Evolutionary conservation across 2,329 filamentous ascomycete species (phyloP).

Genomic region (Dactylonectria macrodidyma): DNA sequence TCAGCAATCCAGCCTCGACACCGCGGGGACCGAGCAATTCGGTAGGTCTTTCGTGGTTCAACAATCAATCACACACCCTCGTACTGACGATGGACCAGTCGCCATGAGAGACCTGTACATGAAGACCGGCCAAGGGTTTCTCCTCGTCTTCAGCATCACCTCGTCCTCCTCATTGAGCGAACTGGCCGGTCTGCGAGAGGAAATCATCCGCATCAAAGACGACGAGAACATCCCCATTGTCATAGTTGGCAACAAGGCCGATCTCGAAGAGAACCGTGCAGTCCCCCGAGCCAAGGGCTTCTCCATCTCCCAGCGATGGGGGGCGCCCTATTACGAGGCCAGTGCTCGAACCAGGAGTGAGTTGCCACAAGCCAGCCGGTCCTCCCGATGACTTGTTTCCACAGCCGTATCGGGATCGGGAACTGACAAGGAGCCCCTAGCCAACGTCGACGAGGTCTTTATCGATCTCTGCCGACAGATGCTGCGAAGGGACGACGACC

Average conservation of each 20-base stretch:
- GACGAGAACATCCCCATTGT: conserved; percentile 89
- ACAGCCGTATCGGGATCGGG: conserved; percentile 30
- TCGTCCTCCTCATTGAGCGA: conserved; percentile 87
- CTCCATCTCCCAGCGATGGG: conserved; percentile 88
- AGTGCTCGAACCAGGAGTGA: conserved; percentile 82
- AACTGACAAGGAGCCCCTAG: conserved; percentile 54
- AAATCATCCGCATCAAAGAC: conserved; percentile 93
- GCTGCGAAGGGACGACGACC: conserved; percentile 78
- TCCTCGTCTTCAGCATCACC: conserved; percentile 93
- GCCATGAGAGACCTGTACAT: conserved; percentile 88
- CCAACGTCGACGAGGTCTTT: conserved; percentile 94
- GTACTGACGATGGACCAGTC: conserved; percentile 57
- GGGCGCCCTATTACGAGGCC: conserved; percentile 91
- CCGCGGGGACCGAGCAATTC: conserved; percentile 93
- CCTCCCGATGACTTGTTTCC: conserved; percentile 16
- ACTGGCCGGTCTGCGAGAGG: conserved; percentile 84
- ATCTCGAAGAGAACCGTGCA: conserved; percentile 87
- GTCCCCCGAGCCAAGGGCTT: conserved; percentile 87
- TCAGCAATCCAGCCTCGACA: conserved; percentile 76
- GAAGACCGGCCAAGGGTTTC: conserved; percentile 93
- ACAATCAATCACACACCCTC: conserved; percentile 28
- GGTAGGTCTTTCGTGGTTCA: conserved; percentile 69
- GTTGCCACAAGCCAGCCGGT: conserved; percentile 43
- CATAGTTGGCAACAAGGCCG: conserved; percentile 92
- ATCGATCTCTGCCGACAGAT: conserved; percentile 88